A percentile compares a stretch with the other conserved stretches of the same genome.
Conservation (phyloP, 441 rosid species). For the Erysimum cheiri region DNA sequence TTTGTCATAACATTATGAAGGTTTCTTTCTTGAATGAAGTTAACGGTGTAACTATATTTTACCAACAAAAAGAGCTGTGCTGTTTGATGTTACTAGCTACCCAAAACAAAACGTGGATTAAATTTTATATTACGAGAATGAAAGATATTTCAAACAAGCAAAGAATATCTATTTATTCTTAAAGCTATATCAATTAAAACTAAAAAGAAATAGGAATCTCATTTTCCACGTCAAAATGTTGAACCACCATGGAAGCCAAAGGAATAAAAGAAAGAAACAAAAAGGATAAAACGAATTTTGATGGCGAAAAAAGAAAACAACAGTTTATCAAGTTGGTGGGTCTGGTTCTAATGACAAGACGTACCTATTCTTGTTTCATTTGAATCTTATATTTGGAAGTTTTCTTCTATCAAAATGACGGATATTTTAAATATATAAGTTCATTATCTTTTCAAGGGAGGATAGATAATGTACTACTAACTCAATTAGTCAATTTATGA, state of each 20-base stretch:
- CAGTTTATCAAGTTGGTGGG: constrained; percentile 40
- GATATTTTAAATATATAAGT: background rate
- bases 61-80: background rate
- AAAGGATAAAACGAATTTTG: constrained; percentile 38
- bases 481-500: constrained; percentile 12
- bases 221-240: constrained; percentile 49
- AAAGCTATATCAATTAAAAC: constrained; percentile 35
- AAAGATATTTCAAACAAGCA: constrained; percentile 41
- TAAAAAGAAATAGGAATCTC: constrained; percentile 41
- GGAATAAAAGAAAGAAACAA: constrained; percentile 40
- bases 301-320: constrained; percentile 26
- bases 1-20: constrained; percentile 8
- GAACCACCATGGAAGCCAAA: constrained; percentile 36
- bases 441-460: background rate
- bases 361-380: constrained; percentile 40
- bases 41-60: constrained; percentile 16
- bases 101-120: constrained; percentile 1
- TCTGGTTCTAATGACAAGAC: constrained; percentile 45
- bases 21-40: background rate
- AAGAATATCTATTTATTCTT: constrained; percentile 38
- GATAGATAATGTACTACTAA: background rate
- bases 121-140: background rate
- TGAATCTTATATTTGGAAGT: constrained; percentile 35
- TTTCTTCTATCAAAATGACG: constrained; percentile 12
- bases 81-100: constrained; percentile 7